Evolutionary conservation across 805 yeast species (phyloP).

Genomic region (Candida stauntonica): DNA sequence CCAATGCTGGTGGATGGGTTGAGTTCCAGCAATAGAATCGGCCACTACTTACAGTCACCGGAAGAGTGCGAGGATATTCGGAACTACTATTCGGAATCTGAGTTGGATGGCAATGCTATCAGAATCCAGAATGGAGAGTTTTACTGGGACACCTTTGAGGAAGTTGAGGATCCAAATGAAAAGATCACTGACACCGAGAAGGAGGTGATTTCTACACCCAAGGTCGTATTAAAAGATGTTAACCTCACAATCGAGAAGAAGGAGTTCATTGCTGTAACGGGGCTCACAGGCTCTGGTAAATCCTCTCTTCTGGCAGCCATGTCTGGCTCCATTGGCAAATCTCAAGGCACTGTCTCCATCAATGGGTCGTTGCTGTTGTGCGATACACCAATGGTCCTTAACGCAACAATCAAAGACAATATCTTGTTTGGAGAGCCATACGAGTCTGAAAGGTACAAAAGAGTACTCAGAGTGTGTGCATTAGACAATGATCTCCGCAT

Average conservation of each 20-base stretch:
- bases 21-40: too few relatives aligned
- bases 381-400: slow-evolving; percentile 82
- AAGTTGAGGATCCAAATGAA: background rate
- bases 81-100: too few relatives aligned
- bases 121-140: too few relatives aligned
- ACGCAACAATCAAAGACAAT: slow-evolving; percentile 83
- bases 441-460: slow-evolving; percentile 71
- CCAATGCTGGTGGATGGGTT: slow-evolving; percentile 33
- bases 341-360: slow-evolving; percentile 41
- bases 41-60: too few relatives aligned
- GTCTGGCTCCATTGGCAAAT: slow-evolving; percentile 41
- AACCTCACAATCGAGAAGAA: slow-evolving; percentile 21
- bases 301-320: slow-evolving; percentile 7
- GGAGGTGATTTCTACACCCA: background rate
- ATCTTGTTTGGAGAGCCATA: slow-evolving; percentile 78
- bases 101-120: too few relatives aligned
- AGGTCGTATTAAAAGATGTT: slow-evolving; percentile 1
- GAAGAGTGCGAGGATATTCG: too few relatives aligned
- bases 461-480: slow-evolving; percentile 80
- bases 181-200: background rate
- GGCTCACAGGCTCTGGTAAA: slow-evolving; percentile 63
- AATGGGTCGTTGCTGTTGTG: slow-evolving; percentile 45
- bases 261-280: slow-evolving; percentile 7
- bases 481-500: slow-evolving; percentile 65
- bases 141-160: too few relatives aligned